These are phyloP conservation scores for Thoreauomyces humboldtii DNA, from an alignment of 192 early-diverging fungal species.

Conservation along the genomic window DNA sequence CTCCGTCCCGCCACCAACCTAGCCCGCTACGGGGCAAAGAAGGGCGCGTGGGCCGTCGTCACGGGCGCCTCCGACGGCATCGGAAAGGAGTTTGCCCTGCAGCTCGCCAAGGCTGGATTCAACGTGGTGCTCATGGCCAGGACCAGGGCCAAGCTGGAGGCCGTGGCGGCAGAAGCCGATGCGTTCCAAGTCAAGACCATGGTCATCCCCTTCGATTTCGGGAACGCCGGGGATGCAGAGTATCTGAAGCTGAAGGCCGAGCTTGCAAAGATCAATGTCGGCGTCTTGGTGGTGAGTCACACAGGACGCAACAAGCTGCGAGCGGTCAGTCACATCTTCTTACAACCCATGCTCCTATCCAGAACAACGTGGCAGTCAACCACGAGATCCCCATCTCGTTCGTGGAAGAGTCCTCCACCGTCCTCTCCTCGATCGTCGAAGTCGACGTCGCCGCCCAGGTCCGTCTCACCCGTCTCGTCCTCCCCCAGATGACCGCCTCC, in stretches of 20 bases:
- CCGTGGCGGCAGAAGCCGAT: slow-evolving; percentile 62
- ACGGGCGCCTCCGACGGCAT: slow-evolving; percentile 97
- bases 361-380: slow-evolving; percentile 91
- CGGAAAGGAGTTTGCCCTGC: slow-evolving; percentile 90
- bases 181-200: slow-evolving; percentile 54
- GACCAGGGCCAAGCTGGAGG: slow-evolving; percentile 75
- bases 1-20: slow-evolving; percentile 38
- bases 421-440: slow-evolving; percentile 72
- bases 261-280: slow-evolving; percentile 55
- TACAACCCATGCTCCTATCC: not conserved
- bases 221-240: slow-evolving; percentile 56
- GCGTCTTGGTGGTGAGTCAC: slow-evolving; percentile 54
- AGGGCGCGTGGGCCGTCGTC: slow-evolving; percentile 75
- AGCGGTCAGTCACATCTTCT: not conserved
- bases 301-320: not conserved
- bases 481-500: slow-evolving; percentile 75
- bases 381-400: slow-evolving; percentile 89
- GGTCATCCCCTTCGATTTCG: slow-evolving; percentile 77
- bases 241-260: slow-evolving; percentile 63
- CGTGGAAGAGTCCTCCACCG: slow-evolving; percentile 65
- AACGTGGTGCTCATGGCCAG: slow-evolving; percentile 85
- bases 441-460: slow-evolving; percentile 85
- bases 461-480: slow-evolving; percentile 73
- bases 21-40: slow-evolving; percentile 53
- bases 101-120: slow-evolving; percentile 80